A percentile compares a stretch with the other conserved stretches of the same genome.
phyloP scores from a whole-genome alignment of 2,329 filamentous ascomycete genomes.

The Paracoccidioides lutzii region DNA sequence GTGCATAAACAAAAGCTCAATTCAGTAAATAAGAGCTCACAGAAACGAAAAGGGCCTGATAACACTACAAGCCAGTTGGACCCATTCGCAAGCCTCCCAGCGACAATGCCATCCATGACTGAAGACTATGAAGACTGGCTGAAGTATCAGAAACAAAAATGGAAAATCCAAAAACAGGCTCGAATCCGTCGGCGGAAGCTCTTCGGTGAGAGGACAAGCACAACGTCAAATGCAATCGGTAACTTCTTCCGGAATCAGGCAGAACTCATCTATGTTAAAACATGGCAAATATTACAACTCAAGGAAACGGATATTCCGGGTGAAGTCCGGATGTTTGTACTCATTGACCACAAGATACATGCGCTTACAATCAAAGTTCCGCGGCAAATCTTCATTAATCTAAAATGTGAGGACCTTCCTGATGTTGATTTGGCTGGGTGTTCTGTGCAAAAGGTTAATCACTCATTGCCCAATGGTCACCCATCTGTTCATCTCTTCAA shows the following conservation, averaged over 20 bases:
- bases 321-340: constrained; percentile 72
- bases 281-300: constrained; percentile 89
- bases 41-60: constrained; percentile 65
- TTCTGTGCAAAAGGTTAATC: constrained; percentile 80
- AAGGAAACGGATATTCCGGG: constrained; percentile 71
- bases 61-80: constrained; percentile 52
- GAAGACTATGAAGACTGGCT: constrained; percentile 82
- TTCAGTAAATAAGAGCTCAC: constrained; percentile 42
- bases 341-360: constrained; percentile 90
- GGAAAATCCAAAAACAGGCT: constrained; percentile 93
- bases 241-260: constrained; percentile 82
- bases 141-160: constrained; percentile 94
- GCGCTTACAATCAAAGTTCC: constrained; percentile 77
- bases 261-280: constrained; percentile 76
- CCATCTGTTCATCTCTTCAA: constrained; percentile 90
- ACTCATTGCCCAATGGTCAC: constrained; percentile 89
- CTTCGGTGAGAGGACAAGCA: constrained; percentile 68
- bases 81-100: constrained; percentile 69
- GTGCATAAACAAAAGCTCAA: constrained; percentile 53
- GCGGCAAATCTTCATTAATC: constrained; percentile 78
- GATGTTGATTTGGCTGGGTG: constrained; percentile 79
- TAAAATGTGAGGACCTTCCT: constrained; percentile 76
- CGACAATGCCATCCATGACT: constrained; percentile 69
- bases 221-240: constrained; percentile 49
- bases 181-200: constrained; percentile 73